Percentiles rank a stretch among this genome's conserved stretches.
phyloP scores from a whole-genome alignment of 2,329 filamentous ascomycete genomes.

The Apiospora koreana region DNA sequence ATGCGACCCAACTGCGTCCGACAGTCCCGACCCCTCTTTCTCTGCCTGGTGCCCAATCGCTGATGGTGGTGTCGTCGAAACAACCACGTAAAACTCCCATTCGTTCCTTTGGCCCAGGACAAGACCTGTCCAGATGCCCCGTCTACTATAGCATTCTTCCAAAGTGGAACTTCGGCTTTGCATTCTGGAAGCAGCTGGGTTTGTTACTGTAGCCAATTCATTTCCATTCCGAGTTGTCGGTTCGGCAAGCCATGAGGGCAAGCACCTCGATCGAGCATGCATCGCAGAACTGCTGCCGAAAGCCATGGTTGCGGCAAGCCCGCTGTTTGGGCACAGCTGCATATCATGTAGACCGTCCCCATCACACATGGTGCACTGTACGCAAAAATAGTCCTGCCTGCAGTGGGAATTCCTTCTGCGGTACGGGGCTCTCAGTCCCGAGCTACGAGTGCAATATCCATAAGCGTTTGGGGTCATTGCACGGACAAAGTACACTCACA shows the following conservation, averaged over 20 bases:
- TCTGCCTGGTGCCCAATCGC: conserved; percentile 1
- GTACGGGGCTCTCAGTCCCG: background rate
- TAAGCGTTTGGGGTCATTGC: background rate
- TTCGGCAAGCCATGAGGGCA: background rate
- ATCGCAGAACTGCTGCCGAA: background rate
- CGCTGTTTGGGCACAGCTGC: conserved; percentile 3
- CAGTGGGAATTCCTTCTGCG: background rate
- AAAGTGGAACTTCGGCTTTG: background rate
- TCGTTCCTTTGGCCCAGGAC: background rate
- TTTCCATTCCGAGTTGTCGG: conserved; percentile 1
- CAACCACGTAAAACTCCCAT: background rate
- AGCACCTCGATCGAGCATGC: conserved; percentile 3
- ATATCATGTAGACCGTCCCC: background rate
- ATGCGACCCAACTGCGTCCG: conserved; percentile 6
- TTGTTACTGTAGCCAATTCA: background rate
- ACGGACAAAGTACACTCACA: background rate
- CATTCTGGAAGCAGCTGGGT: background rate
- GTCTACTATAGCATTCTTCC: background rate
- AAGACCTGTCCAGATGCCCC: background rate
- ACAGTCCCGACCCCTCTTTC: conserved; percentile 5
- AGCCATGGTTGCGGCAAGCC: background rate
- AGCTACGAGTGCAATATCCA: background rate
- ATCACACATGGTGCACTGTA: background rate
- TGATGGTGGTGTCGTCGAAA: conserved; percentile 2
- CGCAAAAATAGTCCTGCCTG: background rate